A percentile compares a stretch with the other conserved stretches of the same genome.
These are phyloP conservation scores for Pyrenophora teres DNA, from an alignment of 2,329 filamentous ascomycete genomes.

Conservation along the genomic window DNA sequence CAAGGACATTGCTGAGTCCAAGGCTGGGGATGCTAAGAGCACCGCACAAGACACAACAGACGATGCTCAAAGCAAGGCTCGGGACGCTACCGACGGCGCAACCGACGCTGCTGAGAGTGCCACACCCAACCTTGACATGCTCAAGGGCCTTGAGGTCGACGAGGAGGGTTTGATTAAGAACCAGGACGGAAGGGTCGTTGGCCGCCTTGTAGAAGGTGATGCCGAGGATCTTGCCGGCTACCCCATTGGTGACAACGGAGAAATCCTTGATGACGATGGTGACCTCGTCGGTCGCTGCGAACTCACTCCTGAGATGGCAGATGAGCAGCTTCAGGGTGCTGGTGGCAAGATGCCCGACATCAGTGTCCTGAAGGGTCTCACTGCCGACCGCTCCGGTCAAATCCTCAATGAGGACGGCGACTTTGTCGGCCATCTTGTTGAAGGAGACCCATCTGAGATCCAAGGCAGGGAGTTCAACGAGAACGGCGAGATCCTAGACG, in stretches of 20 bases:
- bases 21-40: slow-evolving; percentile 29
- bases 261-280: slow-evolving; percentile 61
- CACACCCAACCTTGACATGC: slow-evolving; percentile 52
- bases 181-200: slow-evolving; percentile 55
- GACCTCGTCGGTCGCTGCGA: slow-evolving; percentile 60
- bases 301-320: slow-evolving; percentile 52
- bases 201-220: slow-evolving; percentile 57
- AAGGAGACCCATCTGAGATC: slow-evolving; percentile 55
- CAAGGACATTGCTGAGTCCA: slow-evolving; percentile 34
- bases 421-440: slow-evolving; percentile 54
- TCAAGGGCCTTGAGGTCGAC: slow-evolving; percentile 58
- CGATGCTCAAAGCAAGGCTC: slow-evolving; percentile 41
- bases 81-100: slow-evolving; percentile 38
- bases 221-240: slow-evolving; percentile 59
- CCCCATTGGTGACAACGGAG: slow-evolving; percentile 58
- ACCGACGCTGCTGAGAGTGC: slow-evolving; percentile 43
- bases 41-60: slow-evolving; percentile 49
- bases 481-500: slow-evolving; percentile 60
- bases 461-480: slow-evolving; percentile 57
- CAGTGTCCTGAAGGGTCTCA: slow-evolving; percentile 54
- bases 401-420: slow-evolving; percentile 59
- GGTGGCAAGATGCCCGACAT: slow-evolving; percentile 51
- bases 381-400: slow-evolving; percentile 53
- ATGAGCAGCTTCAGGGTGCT: slow-evolving; percentile 49
- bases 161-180: slow-evolving; percentile 61